Conservation (phyloP, 1,284 basidiomycete species). For the Fistulina hepatica region DNA sequence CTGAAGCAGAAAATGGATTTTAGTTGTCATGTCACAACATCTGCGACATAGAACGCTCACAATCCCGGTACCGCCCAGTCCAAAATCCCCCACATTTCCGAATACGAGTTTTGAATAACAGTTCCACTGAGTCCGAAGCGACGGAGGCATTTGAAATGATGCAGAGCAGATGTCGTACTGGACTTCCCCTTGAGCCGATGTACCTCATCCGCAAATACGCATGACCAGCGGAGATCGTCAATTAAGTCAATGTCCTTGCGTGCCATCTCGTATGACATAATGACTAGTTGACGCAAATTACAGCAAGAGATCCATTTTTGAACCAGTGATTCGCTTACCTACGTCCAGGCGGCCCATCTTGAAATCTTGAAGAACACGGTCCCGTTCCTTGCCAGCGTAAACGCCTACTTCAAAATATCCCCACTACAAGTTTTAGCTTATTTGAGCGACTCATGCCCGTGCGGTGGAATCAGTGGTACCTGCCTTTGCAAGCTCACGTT, state of each 20-base stretch:
- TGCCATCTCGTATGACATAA: constrained; percentile 64
- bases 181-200: constrained; percentile 65
- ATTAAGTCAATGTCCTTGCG: constrained; percentile 55
- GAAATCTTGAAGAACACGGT: constrained; percentile 53
- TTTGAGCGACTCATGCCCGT: too few relatives aligned
- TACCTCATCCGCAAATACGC: constrained; percentile 74
- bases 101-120: constrained; percentile 78
- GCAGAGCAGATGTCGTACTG: constrained; percentile 53
- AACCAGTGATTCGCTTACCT: constrained; percentile 32
- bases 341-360: constrained; percentile 66
- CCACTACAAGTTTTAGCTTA: constrained; percentile 51
- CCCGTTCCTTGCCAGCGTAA: constrained; percentile 41
- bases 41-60: not conserved
- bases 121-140: constrained; percentile 78
- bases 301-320: too few relatives aligned
- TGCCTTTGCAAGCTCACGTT: constrained; percentile 60
- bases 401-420: constrained; percentile 71
- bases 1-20: constrained; percentile 14
- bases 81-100: constrained; percentile 75
- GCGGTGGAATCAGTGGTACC: constrained; percentile 10
- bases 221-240: constrained; percentile 52
- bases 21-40: not conserved
- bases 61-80: constrained; percentile 68
- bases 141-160: constrained; percentile 45
- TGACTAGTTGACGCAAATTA: too few relatives aligned